Evolutionary conservation across 2,329 filamentous ascomycete species (phyloP).

Genomic region (Chaetothyriales sp.): DNA sequence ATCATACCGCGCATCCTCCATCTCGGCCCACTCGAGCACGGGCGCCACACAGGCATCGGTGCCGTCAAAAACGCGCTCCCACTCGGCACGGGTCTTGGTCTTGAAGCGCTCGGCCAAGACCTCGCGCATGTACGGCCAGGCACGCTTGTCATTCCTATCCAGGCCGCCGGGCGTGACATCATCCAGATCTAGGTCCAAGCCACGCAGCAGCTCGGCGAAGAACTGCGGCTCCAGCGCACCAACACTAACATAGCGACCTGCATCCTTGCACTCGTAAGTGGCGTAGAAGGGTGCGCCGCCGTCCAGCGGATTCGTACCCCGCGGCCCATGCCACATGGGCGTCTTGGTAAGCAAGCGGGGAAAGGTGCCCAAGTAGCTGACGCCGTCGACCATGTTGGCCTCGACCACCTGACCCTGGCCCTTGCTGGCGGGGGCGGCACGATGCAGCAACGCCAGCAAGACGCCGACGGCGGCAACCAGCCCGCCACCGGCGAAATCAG

Average conservation of each 20-base stretch:
- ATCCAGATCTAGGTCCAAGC: constrained; percentile 45
- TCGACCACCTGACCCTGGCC: constrained; percentile 80
- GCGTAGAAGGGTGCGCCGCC: constrained; percentile 80
- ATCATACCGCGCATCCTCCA: constrained; percentile 45
- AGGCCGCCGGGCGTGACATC: constrained; percentile 29
- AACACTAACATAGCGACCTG: constrained; percentile 63
- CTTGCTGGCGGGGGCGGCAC: constrained; percentile 32
- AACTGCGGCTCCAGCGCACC: constrained; percentile 84
- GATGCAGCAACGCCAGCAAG: constrained; percentile 55
- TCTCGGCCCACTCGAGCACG: constrained; percentile 60
- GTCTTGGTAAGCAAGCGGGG: constrained; percentile 54
- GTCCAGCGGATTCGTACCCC: constrained; percentile 70
- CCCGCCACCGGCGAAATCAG: constrained; percentile 84
- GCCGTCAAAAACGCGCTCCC: constrained; percentile 76
- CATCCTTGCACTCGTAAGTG: constrained; percentile 72
- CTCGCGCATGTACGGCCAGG: constrained; percentile 54
- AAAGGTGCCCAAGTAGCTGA: constrained; percentile 64
- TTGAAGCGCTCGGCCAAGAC: constrained; percentile 53
- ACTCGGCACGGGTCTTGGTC: constrained; percentile 57
- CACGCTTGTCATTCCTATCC: constrained; percentile 45
- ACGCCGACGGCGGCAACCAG: constrained; percentile 70
- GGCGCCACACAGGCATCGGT: constrained; percentile 91
- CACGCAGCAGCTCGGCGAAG: constrained; percentile 53
- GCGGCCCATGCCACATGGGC: constrained; percentile 45
- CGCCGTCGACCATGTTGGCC: constrained; percentile 93